Conservation (phyloP, 2,329 filamentous ascomycete species). For the Orbilia blumenaviensis region DNA sequence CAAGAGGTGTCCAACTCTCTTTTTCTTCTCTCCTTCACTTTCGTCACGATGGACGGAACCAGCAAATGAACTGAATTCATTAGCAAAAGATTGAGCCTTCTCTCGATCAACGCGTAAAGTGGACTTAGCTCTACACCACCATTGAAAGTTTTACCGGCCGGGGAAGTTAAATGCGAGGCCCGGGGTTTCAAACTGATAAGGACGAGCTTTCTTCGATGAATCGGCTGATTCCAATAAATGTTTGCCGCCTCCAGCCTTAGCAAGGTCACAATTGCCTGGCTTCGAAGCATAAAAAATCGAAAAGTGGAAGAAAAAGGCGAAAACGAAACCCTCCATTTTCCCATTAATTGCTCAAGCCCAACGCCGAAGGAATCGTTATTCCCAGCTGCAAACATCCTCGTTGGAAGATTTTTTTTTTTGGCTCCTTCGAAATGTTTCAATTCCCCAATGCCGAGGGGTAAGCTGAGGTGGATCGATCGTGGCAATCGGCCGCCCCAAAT, state of each 20-base stretch:
- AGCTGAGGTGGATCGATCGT: constrained; percentile 23
- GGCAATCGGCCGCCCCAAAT: neutral
- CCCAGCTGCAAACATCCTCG: neutral
- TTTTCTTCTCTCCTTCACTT: neutral
- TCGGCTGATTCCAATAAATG: constrained; percentile 37
- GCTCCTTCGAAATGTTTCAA: neutral
- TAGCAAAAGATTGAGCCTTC: constrained; percentile 13
- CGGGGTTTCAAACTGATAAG: constrained; percentile 47
- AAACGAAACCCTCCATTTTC: neutral
- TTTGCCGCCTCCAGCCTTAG: constrained; percentile 26
- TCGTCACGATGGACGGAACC: constrained; percentile 46
- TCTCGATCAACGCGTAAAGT: constrained; percentile 42
- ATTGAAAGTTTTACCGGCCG: constrained; percentile 32
- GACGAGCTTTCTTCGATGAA: constrained; percentile 1
- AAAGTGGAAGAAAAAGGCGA: neutral
- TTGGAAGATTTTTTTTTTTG: neutral
- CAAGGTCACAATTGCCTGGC: neutral
- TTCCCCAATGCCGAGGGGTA: neutral
- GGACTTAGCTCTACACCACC: constrained; percentile 7
- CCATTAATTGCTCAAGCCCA: neutral
- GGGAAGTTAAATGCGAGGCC: constrained; percentile 43
- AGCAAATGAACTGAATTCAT: constrained; percentile 27
- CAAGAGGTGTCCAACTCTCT: too few relatives aligned
- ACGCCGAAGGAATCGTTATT: too few relatives aligned
- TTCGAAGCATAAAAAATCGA: neutral